Conservation (phyloP, 164 flowering plant genomes). For the Dillenia turbinata region DNA sequence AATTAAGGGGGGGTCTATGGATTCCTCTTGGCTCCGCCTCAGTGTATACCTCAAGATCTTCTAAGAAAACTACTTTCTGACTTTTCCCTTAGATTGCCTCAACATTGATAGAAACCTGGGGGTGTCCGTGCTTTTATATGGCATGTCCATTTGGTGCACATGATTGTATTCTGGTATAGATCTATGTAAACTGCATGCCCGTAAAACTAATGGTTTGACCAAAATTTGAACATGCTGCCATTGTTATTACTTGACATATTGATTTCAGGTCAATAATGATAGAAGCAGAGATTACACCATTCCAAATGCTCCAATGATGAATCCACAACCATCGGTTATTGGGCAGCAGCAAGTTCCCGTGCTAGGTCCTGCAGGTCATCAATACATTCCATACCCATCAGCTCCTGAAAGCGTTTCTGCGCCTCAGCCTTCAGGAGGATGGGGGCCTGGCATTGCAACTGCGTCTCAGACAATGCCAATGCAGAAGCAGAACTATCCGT, state of each 20-base stretch:
- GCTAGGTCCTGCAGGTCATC: slow-evolving; percentile 32
- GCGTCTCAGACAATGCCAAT: slow-evolving; percentile 36
- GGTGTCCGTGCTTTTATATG: too few relatives aligned
- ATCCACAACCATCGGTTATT: slow-evolving; percentile 53
- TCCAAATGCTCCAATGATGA: slow-evolving; percentile 37
- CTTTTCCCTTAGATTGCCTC: too few relatives aligned
- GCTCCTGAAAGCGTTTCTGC: slow-evolving; percentile 22
- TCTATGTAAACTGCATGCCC: too few relatives aligned
- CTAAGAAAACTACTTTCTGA: too few relatives aligned
- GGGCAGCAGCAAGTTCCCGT: slow-evolving; percentile 63
- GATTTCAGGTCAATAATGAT: slow-evolving; percentile 78
- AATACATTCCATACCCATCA: slow-evolving; percentile 38
- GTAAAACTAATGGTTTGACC: too few relatives aligned
- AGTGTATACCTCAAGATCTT: too few relatives aligned
- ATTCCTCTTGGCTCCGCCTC: too few relatives aligned
- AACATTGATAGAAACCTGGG: too few relatives aligned
- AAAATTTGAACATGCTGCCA: not conserved
- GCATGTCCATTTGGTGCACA: too few relatives aligned
- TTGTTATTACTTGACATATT: not conserved
- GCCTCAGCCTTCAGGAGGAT: slow-evolving; percentile 39
- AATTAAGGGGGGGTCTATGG: too few relatives aligned
- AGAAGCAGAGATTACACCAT: slow-evolving; percentile 81
- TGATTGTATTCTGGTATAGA: too few relatives aligned
- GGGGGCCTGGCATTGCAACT: slow-evolving; percentile 29
- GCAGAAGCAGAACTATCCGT: slow-evolving; percentile 40